Conservation (phyloP, 495 filamentous ascomycete species). For the Astrothelium macrocarpum region DNA sequence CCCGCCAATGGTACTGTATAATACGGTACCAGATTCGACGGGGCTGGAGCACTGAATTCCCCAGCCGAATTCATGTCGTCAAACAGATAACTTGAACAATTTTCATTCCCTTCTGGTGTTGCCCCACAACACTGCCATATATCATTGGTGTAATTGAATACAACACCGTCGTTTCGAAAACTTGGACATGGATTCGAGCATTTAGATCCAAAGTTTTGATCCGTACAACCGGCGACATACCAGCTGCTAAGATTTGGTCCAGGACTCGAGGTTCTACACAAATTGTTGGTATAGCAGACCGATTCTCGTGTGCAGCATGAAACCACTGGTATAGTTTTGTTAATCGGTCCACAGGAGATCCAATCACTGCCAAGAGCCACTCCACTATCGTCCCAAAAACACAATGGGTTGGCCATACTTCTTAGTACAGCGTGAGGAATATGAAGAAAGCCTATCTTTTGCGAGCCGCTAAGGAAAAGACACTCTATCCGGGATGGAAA, state of each 20-base stretch:
- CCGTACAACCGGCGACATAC: not conserved
- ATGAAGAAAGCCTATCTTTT: too few relatives aligned
- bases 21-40: not conserved
- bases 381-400: too few relatives aligned
- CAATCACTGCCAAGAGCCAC: too few relatives aligned
- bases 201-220: not conserved
- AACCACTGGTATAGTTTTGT: not conserved
- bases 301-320: not conserved
- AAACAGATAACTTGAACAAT: too few relatives aligned
- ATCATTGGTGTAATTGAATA: not conserved
- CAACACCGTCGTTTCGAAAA: not conserved
- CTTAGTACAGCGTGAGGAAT: too few relatives aligned
- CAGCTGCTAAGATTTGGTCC: not conserved
- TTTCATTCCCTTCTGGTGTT: not conserved
- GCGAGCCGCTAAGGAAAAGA: too few relatives aligned
- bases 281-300: not conserved
- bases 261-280: not conserved
- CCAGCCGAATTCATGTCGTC: not conserved
- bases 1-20: not conserved
- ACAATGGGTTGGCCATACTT: too few relatives aligned
- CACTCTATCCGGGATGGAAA: too few relatives aligned
- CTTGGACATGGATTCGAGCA: not conserved
- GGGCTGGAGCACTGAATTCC: not conserved
- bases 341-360: not conserved
- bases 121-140: not conserved